A percentile compares a stretch with the other conserved stretches of the same genome.
phyloP scores from a whole-genome alignment of 345 rosid species.

The Fremontodendron californicum region DNA sequence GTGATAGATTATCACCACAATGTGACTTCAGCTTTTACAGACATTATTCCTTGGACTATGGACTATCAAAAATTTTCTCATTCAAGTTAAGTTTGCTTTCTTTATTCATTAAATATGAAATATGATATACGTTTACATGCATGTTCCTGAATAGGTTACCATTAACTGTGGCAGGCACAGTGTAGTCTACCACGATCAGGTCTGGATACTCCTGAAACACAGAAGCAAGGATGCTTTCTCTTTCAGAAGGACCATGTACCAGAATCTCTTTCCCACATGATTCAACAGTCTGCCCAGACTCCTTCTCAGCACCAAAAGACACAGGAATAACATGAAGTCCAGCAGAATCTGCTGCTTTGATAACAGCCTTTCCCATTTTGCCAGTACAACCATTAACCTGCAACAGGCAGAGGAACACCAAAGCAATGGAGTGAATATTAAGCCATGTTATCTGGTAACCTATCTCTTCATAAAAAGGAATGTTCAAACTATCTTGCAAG shows the following conservation, averaged over 20 bases:
- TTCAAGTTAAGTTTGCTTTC: not conserved
- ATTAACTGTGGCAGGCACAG: slow-evolving; percentile 81
- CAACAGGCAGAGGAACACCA: slow-evolving; percentile 1
- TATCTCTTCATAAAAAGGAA: not conserved
- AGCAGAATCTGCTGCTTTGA: slow-evolving; percentile 79
- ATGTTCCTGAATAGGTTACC: slow-evolving; percentile 33
- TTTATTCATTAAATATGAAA: not conserved
- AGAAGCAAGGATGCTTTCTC: slow-evolving; percentile 65
- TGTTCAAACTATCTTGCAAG: not conserved
- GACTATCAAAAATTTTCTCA: not conserved
- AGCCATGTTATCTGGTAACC: not conserved
- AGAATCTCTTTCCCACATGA: slow-evolving; percentile 64
- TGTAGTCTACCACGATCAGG: slow-evolving; percentile 79
- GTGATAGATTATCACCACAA: not conserved
- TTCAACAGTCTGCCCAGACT: slow-evolving; percentile 58
- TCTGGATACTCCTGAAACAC: slow-evolving; percentile 57
- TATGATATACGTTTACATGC: not conserved
- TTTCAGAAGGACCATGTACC: slow-evolving; percentile 67
- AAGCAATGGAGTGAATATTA: not conserved
- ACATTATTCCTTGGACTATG: not conserved
- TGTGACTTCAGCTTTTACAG: not conserved
- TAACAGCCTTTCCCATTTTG: slow-evolving; percentile 88
- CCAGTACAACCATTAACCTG: slow-evolving; percentile 90
- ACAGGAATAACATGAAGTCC: slow-evolving; percentile 73
- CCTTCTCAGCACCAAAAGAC: slow-evolving; percentile 68